Percentiles rank a stretch among this genome's conserved stretches.
phyloP scores from a whole-genome alignment of 2,329 filamentous ascomycete species.

The Clonostachys sp. region DNA sequence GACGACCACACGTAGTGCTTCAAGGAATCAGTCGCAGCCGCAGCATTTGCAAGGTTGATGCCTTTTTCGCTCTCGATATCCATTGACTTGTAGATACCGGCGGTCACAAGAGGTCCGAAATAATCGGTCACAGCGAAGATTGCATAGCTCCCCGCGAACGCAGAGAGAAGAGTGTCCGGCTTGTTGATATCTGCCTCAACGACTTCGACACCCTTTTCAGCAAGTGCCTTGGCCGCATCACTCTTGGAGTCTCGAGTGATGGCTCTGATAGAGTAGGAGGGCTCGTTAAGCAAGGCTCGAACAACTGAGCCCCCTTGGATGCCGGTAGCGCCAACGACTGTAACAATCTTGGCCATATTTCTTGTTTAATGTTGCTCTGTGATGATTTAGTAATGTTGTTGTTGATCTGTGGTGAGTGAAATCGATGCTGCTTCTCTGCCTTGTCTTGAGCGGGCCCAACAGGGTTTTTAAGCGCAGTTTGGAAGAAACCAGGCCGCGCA shows the following conservation, averaged over 20 bases:
- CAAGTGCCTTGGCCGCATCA: conserved; percentile 18
- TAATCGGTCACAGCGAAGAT: conserved; percentile 22
- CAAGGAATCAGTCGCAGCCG: conserved; percentile 24
- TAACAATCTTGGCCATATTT: conserved; percentile 4
- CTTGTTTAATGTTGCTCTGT: too few relatives aligned
- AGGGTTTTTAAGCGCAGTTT: too few relatives aligned
- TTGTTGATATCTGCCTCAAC: conserved; percentile 20
- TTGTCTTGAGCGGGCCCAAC: too few relatives aligned
- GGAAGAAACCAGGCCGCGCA: too few relatives aligned
- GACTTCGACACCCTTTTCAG: conserved; percentile 24
- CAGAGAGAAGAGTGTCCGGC: conserved; percentile 18
- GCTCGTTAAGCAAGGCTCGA: conserved; percentile 25
- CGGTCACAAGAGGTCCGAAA: conserved; percentile 24
- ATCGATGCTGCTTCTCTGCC: too few relatives aligned
- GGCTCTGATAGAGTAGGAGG: conserved; percentile 26
- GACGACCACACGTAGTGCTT: conserved; percentile 41
- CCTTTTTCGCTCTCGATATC: conserved; percentile 30
- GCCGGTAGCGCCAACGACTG: conserved; percentile 31
- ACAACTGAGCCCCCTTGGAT: conserved; percentile 35
- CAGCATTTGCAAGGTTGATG: conserved; percentile 34
- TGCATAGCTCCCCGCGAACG: conserved; percentile 23
- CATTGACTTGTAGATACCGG: conserved; percentile 20
- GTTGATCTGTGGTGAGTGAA: too few relatives aligned
- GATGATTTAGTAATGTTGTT: too few relatives aligned
- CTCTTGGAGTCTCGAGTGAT: conserved; percentile 27